Conservation (phyloP, 345 rosid species). For the Luvunga scandens region DNA sequence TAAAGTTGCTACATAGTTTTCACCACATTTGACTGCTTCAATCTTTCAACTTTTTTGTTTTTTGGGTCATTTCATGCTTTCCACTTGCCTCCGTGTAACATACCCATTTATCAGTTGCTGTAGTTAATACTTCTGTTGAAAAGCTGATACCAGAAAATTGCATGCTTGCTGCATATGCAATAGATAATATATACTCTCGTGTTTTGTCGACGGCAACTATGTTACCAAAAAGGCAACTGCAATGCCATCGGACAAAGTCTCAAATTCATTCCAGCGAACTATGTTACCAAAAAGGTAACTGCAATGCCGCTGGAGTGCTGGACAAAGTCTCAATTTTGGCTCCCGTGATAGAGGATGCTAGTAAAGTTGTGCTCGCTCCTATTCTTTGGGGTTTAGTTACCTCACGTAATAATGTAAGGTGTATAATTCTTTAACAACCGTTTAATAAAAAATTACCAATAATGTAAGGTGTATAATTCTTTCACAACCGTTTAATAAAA, state of each 20-base stretch:
- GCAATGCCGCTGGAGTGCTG: too few species aligned
- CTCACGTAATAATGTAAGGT: too few species aligned
- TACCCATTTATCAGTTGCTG: not conserved
- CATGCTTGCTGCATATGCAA: not conserved
- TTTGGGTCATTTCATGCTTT: not conserved
- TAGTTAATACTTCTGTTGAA: not conserved
- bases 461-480: too few species aligned
- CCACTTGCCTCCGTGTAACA: not conserved
- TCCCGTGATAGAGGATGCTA: not conserved
- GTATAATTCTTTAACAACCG: too few species aligned
- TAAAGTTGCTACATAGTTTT: constrained; percentile 20
- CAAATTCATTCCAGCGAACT: not conserved
- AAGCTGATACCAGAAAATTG: not conserved
- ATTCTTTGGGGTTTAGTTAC: too few species aligned
- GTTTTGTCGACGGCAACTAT: not conserved
- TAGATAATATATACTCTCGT: not conserved
- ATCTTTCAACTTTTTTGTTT: not conserved
- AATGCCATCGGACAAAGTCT: not conserved
- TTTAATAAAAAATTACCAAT: too few species aligned
- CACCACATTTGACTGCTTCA: not conserved
- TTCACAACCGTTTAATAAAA: too few species aligned
- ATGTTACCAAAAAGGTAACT: not conserved
- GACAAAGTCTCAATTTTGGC: not conserved
- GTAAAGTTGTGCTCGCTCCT: not conserved
- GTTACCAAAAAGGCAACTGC: not conserved